phyloP scores from a whole-genome alignment of 2,329 filamentous ascomycete species.

The Apiospora malaysiana region DNA sequence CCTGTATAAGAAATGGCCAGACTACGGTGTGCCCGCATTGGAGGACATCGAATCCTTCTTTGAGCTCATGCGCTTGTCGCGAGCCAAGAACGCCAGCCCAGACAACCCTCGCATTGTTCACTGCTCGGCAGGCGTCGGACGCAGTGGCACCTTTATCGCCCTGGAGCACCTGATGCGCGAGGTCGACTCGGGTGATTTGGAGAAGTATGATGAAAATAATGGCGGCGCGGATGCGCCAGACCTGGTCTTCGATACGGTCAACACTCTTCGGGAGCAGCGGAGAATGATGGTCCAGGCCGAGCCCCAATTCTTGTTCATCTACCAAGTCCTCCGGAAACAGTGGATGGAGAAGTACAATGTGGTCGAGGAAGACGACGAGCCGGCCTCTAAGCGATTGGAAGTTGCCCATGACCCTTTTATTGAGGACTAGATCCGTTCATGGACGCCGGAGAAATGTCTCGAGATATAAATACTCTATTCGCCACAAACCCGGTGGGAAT shows the following conservation, averaged over 20 bases:
- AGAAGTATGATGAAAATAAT: conserved; percentile 46
- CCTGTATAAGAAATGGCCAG: conserved; percentile 86
- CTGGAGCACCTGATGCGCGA: conserved; percentile 91
- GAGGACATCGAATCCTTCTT: conserved; percentile 72
- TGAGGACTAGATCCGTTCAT: conserved; percentile 28
- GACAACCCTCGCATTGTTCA: conserved; percentile 81
- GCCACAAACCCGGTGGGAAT: neutral
- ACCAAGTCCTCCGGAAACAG: conserved; percentile 79
- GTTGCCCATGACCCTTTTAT: conserved; percentile 51
- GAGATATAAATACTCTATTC: neutral
- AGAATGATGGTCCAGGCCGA: conserved; percentile 96
- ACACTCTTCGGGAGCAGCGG: conserved; percentile 81
- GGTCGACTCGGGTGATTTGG: conserved; percentile 74
- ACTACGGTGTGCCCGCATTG: conserved; percentile 81
- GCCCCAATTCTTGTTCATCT: conserved; percentile 84
- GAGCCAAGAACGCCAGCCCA: conserved; percentile 58
- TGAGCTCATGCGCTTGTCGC: conserved; percentile 71
- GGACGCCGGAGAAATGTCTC: neutral
- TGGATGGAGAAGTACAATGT: conserved; percentile 70
- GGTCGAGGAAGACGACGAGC: conserved; percentile 44
- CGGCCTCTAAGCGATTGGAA: conserved; percentile 60
- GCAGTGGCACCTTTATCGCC: conserved; percentile 94
- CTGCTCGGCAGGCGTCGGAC: conserved; percentile 90
- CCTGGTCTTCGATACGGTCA: conserved; percentile 79
- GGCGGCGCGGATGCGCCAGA: conserved; percentile 52